A percentile compares a stretch with the other conserved stretches of the same genome.
These are phyloP conservation scores for Talaromyces trachyspermus DNA, from an alignment of 495 filamentous ascomycete species.

Conservation along the genomic window DNA sequence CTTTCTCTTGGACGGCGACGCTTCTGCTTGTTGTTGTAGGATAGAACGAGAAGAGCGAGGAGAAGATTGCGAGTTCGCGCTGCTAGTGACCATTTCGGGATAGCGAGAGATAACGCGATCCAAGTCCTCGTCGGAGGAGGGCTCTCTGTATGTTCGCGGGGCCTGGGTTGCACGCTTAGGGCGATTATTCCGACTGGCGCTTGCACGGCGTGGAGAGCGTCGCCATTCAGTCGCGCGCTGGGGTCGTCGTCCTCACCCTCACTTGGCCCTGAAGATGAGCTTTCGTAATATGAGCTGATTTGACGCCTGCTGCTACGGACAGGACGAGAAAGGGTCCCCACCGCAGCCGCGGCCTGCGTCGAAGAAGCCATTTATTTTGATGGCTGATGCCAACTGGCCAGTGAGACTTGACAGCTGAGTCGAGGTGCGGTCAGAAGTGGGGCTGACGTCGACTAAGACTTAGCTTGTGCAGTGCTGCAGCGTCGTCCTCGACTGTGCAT, in stretches of 20 bases:
- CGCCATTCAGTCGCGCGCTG: background rate
- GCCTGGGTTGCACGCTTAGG: slow-evolving; percentile 26
- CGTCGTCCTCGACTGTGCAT: too few relatives aligned
- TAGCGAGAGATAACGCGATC: slow-evolving; percentile 6
- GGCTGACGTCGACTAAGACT: too few relatives aligned
- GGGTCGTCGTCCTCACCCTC: background rate
- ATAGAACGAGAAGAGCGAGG: background rate
- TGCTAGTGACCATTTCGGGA: slow-evolving; percentile 8
- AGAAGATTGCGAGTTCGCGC: background rate
- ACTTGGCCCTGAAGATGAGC: slow-evolving; percentile 23
- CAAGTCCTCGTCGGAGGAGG: slow-evolving; percentile 30
- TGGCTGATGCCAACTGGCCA: background rate
- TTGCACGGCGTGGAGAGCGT: too few relatives aligned
- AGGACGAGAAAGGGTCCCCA: slow-evolving; percentile 21
- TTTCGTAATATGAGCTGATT: slow-evolving; percentile 36
- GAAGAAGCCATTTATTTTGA: slow-evolving; percentile 2
- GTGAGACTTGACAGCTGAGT: background rate
- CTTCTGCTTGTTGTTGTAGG: slow-evolving; percentile 13
- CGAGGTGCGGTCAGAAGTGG: background rate
- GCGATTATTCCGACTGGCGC: too few relatives aligned
- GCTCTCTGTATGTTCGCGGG: slow-evolving; percentile 36
- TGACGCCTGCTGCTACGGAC: slow-evolving; percentile 31
- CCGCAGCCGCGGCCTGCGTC: background rate
- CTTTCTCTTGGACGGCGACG: slow-evolving; percentile 12
- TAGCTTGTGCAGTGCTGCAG: background rate